Percentiles rank a stretch among this genome's conserved stretches.
Conservation (phyloP, 176 grass and related monocot genomes). For the Bromus sterilis region DNA sequence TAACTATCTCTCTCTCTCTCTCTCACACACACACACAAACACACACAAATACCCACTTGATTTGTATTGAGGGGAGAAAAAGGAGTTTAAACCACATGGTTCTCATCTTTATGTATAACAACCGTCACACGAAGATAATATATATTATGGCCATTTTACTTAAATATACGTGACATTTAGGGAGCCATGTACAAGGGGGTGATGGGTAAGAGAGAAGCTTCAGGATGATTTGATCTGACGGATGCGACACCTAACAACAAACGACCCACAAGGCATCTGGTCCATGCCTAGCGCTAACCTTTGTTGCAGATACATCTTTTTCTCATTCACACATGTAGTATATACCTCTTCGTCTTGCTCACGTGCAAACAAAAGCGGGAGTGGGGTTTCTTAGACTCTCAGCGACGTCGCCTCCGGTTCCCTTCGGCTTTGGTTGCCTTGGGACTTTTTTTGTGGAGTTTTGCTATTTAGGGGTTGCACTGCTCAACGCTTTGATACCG, state of each 20-base stretch:
- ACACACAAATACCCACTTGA: no score
- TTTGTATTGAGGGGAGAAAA: background rate
- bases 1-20: no score
- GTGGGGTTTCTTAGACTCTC: background rate
- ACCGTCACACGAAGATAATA: background rate
- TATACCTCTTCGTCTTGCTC: background rate
- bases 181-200: background rate
- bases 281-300: background rate
- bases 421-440: background rate
- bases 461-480: no score
- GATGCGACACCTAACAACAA: background rate
- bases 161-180: background rate
- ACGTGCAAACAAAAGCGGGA: background rate
- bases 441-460: no score
- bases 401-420: background rate
- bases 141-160: background rate
- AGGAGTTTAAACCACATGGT: background rate
- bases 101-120: background rate
- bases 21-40: background rate
- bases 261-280: background rate
- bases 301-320: background rate
- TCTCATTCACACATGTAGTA: background rate
- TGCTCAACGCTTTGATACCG: no score
- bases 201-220: background rate
- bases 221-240: background rate